Evolutionary conservation across 164 flowering plant genomes (phyloP), one percentile per base, ranked within the genome.

Genomic region (Stephania japonica): DNA sequence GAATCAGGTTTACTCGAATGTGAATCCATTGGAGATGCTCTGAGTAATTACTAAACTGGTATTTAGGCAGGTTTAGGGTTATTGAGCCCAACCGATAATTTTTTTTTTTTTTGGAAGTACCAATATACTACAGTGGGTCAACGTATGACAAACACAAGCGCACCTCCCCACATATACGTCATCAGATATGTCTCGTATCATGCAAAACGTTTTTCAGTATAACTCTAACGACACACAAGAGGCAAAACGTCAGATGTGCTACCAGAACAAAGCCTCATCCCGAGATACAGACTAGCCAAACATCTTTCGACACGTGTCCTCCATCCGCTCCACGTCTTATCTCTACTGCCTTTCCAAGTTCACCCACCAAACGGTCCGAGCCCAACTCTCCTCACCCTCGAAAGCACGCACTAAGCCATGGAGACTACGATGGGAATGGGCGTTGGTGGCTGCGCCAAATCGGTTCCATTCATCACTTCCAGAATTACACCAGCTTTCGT

Each of bases 361-460:
- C 64, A 3, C 64, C 64, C 62, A 56, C 62, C 4, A 56, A 16
- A 5, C n/a, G 1, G 4, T 50, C 59, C 59, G 5, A 47, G 53
- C 53, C 0, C 38, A 2, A 2, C 38, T 3, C 50, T 8, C 50
- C 50, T 44, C 12, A 13, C 10, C 50, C 10, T 8, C 12, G 14
- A 44, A 44, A 9, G 16, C 2, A 47, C 3, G 16, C 2, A 47
- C 3, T 47, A 47, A 42, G 9, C 25, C 32, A 77, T 81, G 86
- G 80, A 72, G 68, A 76, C 75, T 25, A 32, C 38, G 2, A 32
- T 32, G 38, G 38, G 38, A 32, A 64, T 77, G 56, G 75, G 80
- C 42, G 59, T 77, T 68, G 79, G 75, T 25, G 50, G 75, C 71
- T 80, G 80, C 73, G 79, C 78, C 72, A 79, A 72, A 67, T 78